These are phyloP conservation scores for Dentipellis sp. DNA, from an alignment of 768 basidiomycete genomes.

Conservation along the genomic window DNA sequence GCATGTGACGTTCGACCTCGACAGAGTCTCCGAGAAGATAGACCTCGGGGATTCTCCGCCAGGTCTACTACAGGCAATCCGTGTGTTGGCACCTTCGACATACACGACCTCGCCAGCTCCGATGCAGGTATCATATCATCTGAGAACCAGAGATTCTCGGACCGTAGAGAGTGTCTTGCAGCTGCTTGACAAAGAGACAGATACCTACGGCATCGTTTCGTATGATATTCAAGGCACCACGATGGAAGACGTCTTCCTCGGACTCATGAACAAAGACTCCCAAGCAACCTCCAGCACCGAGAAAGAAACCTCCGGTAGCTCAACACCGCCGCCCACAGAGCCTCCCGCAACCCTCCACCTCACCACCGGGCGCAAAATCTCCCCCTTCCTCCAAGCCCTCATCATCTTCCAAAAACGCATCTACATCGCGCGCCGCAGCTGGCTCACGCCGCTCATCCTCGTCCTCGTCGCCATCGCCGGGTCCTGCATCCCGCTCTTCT, in stretches of 20 bases:
- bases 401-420: slow-evolving; percentile 69
- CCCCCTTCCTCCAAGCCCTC: slow-evolving; percentile 54
- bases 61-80: slow-evolving; percentile 33
- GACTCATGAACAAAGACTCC: slow-evolving; percentile 38
- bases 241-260: slow-evolving; percentile 77
- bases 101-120: slow-evolving; percentile 35
- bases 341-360: slow-evolving; percentile 25
- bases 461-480: slow-evolving; percentile 42
- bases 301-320: neutral
- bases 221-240: slow-evolving; percentile 67
- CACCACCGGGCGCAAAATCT: slow-evolving; percentile 41
- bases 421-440: slow-evolving; percentile 55
- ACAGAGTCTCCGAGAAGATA: slow-evolving; percentile 20
- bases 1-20: slow-evolving; percentile 34
- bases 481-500: slow-evolving; percentile 53
- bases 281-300: neutral
- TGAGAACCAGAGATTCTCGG: slow-evolving; percentile 49
- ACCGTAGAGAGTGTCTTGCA: slow-evolving; percentile 48
- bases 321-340: slow-evolving; percentile 8
- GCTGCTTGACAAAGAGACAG: slow-evolving; percentile 38
- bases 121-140: slow-evolving; percentile 39
- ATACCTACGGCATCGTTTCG: slow-evolving; percentile 30
- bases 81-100: slow-evolving; percentile 34
- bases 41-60: slow-evolving; percentile 15
- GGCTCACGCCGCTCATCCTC: slow-evolving; percentile 51